These are phyloP conservation scores for Jackrogersella minutella DNA, from an alignment of 495 filamentous ascomycete species.

Conservation along the genomic window DNA sequence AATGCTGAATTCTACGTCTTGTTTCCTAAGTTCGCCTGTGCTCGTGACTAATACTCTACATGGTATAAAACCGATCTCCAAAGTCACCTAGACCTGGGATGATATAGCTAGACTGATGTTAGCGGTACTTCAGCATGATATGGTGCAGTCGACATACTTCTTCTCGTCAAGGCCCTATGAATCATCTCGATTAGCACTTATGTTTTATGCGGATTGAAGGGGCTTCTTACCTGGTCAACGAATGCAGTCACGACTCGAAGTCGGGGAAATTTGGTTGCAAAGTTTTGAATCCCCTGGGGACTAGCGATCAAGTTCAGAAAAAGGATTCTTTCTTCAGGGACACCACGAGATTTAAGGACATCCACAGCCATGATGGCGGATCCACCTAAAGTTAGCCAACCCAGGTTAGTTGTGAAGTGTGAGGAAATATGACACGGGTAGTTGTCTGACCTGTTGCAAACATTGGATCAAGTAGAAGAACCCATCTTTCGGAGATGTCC, in stretches of 20 bases:
- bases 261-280: conserved; percentile 91
- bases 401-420: conserved; percentile 22
- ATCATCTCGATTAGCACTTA: conserved; percentile 37
- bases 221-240: conserved; percentile 71
- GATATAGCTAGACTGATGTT: conserved; percentile 76
- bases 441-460: conserved; percentile 83
- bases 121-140: conserved; percentile 21
- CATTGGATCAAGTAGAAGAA: conserved; percentile 97
- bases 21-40: conserved; percentile 17
- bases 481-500: conserved; percentile 92
- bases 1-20: conserved; percentile 2
- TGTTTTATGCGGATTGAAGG: background rate
- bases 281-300: conserved; percentile 87
- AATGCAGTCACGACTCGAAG: conserved; percentile 95
- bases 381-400: conserved; percentile 67
- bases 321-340: conserved; percentile 92
- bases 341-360: conserved; percentile 84
- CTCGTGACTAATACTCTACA: conserved; percentile 60
- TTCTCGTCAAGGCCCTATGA: conserved; percentile 84
- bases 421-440: conserved; percentile 9
- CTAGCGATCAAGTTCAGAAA: conserved; percentile 97
- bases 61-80: conserved; percentile 94
- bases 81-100: conserved; percentile 96
- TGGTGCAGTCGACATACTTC: conserved; percentile 69
- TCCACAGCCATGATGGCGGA: conserved; percentile 97